Percentiles rank a stretch among this genome's conserved stretches.
Conservation (phyloP, 768 basidiomycete genomes). For the Rhodocollybia butyracea region DNA sequence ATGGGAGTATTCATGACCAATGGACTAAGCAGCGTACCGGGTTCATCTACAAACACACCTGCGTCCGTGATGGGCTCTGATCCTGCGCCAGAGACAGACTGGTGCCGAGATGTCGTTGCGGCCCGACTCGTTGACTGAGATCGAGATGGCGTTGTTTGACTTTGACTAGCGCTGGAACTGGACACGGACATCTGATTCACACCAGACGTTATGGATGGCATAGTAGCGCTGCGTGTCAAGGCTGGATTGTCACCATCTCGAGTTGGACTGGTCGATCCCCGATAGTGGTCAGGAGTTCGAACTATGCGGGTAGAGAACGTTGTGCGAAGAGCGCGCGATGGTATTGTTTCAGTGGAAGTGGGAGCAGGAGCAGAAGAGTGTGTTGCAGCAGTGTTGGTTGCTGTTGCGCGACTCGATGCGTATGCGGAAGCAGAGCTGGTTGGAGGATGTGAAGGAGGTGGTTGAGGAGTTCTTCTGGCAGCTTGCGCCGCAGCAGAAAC, state of each 20-base stretch:
- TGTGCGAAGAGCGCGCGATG: constrained; percentile 50
- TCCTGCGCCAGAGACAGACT: background rate
- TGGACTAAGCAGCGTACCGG: constrained; percentile 43
- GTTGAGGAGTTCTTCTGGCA: constrained; percentile 8
- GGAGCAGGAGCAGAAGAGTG: background rate
- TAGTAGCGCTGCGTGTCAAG: background rate
- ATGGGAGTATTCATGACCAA: constrained; percentile 36
- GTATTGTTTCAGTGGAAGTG: constrained; percentile 22
- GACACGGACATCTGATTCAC: constrained; percentile 26
- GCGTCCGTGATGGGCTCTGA: background rate
- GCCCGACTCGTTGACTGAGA: background rate
- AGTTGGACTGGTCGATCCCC: constrained; percentile 8
- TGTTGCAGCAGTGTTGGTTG: background rate
- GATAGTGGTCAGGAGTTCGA: constrained; percentile 65
- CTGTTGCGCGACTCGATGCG: background rate
- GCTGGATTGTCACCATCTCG: background rate
- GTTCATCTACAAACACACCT: constrained; percentile 38
- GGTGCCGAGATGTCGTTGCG: background rate
- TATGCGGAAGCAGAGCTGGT: constrained; percentile 11
- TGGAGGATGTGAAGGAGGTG: background rate
- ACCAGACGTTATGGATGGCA: constrained; percentile 18
- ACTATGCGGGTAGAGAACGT: constrained; percentile 71
- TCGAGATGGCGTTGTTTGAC: constrained; percentile 3
- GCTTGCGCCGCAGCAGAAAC: background rate
- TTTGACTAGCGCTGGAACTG: background rate